Conservation (phyloP, 2,329 filamentous ascomycete genomes). For the Colletotrichum viniferum region DNA sequence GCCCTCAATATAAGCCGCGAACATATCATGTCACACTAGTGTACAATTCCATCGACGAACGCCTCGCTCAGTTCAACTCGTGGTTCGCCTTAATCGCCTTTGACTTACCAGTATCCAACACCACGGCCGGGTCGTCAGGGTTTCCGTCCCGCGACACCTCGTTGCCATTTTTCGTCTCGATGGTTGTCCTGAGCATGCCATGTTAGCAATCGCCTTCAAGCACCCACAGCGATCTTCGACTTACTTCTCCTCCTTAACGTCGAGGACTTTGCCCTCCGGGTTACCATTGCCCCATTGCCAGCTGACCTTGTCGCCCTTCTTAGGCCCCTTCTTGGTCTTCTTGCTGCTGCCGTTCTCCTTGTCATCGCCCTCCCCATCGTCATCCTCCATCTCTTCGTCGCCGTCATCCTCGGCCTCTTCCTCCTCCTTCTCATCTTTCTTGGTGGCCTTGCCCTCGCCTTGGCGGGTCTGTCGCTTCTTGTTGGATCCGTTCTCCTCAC, state of each 20-base stretch:
- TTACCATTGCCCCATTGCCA: constrained; percentile 51
- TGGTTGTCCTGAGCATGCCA: constrained; percentile 32
- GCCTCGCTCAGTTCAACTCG: constrained; percentile 35
- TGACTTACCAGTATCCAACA: constrained; percentile 41
- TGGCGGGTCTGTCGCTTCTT: constrained; percentile 26
- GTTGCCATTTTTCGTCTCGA: constrained; percentile 46
- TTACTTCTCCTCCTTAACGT: constrained; percentile 47
- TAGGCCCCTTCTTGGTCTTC: constrained; percentile 33
- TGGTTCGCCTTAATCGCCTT: constrained; percentile 46
- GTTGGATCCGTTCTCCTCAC: constrained; percentile 22
- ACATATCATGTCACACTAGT: neutral
- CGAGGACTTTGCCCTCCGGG: constrained; percentile 46
- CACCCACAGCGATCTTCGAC: neutral
- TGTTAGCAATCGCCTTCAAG: neutral
- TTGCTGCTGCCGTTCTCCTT: constrained; percentile 9
- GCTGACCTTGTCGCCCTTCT: constrained; percentile 47
- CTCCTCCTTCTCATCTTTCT: constrained; percentile 17
- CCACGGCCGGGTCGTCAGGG: constrained; percentile 45
- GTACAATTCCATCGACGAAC: neutral
- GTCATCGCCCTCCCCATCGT: constrained; percentile 1
- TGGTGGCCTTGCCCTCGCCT: constrained; percentile 23
- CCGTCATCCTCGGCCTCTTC: constrained; percentile 17
- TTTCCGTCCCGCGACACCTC: constrained; percentile 43
- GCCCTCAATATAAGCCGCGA: neutral
- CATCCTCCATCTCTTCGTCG: constrained; percentile 19